Base-by-base conservation (phyloP, 1,284 basidiomycete species). In the Fomitopsis schrenkii region DNA sequence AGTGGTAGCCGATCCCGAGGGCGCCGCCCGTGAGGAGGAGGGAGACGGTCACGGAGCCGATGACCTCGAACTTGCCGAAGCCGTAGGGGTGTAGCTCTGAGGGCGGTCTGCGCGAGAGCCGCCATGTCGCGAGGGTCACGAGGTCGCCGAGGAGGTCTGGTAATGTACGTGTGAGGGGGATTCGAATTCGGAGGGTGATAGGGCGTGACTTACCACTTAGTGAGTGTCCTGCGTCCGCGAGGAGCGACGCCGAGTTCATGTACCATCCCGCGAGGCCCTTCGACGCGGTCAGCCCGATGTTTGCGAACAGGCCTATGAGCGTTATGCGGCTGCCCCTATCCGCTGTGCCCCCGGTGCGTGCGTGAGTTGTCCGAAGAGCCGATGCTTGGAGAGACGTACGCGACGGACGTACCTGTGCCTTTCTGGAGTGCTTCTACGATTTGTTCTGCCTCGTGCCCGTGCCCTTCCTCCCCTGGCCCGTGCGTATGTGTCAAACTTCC, bases 211-310 rank as follows among this genome's bases (percentile, higher is more conserved):
- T 22, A 89, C 93, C 95, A 64, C 92, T 94, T 48, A 96, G 69
- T n/a, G 92, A 94, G 73, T 99, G 97, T 1, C 93, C 96, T 0
- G 97, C 96, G 71, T 99, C 97, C 2, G 97, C 97, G 9, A 99
- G 81, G 56, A 99, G 78, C 0, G 93, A 89, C 2, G 96, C 95
- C 6, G 93, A 95, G 72, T 98, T 94, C 84, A 91, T 83, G 66
- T 81, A 90, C 84, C 91, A 90, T 59, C 94, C 92, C 59, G 93
- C 95, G 10, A 84, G 71, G 30, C 95, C 96, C 74, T 99, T 99
- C 33, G 88, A 80, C 14, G 80, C 79, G 0, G 95, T 97, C 62
- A 99, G 78, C 1, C 82, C 86, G 35, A 98, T 79, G 71, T 98
- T 99, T 56, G 89, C 83, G 46, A 86, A 83, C n/a, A 99, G 80